These are phyloP conservation scores for Hirschioporus abietinus DNA, from an alignment of 768 basidiomycete species.

Conservation along the genomic window DNA sequence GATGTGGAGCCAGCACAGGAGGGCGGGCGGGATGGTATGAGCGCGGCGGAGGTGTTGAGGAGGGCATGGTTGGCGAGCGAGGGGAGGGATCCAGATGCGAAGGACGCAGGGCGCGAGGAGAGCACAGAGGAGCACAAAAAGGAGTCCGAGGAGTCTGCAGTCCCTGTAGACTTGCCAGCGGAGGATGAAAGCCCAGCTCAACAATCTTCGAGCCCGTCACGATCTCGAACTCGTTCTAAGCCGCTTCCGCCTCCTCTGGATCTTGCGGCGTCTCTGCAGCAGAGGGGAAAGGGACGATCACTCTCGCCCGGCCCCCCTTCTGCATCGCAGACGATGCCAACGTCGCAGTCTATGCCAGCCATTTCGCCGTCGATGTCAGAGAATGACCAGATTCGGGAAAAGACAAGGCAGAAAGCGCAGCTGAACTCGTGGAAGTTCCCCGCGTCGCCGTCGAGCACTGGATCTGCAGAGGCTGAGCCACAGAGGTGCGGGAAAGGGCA, in stretches of 20 bases:
- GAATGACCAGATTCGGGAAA: not conserved
- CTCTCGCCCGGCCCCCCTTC: no score
- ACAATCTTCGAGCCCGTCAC: not conserved
- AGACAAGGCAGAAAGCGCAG: not conserved
- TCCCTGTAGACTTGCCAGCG: not conserved
- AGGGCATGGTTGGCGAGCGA: not conserved
- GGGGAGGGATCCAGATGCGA: not conserved
- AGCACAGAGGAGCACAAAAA: not conserved
- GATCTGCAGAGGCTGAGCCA: no score
- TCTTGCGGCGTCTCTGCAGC: not conserved
- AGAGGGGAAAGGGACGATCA: not conserved
- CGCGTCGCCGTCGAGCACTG: not conserved
- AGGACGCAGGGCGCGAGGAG: not conserved
- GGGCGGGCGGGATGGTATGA: not conserved
- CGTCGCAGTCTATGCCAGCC: no score
- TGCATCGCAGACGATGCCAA: no score
- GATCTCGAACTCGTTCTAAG: not conserved
- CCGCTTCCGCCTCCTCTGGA: not conserved
- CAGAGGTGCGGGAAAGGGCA: no score
- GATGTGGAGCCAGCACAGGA: not conserved
- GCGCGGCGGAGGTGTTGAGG: not conserved
- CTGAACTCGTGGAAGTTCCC: slow-evolving; percentile 4
- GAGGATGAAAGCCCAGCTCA: not conserved
- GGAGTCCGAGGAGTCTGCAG: not conserved
- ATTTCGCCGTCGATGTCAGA: not conserved